Evolutionary conservation across 371 early-diverging fungal species (phyloP), one percentile per base, ranked within the genome.

Genomic region (Lichtheimia ramosa): DNA sequence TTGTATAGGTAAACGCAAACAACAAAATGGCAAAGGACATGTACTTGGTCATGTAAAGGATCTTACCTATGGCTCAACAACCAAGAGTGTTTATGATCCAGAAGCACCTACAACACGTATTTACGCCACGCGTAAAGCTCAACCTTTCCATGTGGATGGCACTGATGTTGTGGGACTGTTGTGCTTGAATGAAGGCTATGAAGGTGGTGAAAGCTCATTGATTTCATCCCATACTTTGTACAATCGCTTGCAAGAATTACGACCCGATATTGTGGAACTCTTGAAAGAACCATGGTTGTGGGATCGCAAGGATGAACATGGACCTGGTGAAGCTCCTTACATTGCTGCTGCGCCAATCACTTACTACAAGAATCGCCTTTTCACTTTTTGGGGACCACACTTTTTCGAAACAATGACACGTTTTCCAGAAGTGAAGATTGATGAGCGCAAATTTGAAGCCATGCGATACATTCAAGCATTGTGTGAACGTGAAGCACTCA

Each of bases 131-230:
- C 71, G 75, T 40, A 75, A 70, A 53, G 79, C 79, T 1, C 75
- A 75, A 28, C 79, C 79, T 20, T 79, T 79, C 60, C 79, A 79
- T 27, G 73, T 73, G 3, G 79, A 78, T 50, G 79, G 75, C 27
- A 69, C 79, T 5, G 79, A 79, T 41, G 54, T 75, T 13, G 79
- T 79, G 23, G 72, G 54, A 2, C 55, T 79, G 0, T 58, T 79
- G 10, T 75, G 75, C 56, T 58, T 79, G 23, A 51, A 63, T 3
- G 67, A 69, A 46, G 75, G 74, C 15, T 40, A 58, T 20, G 70
- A 75, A 21, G 75, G 75, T 10, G 79, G 79, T 21, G 46, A 70
- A 18, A 73, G 71, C 15, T 71, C 75, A 0, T 42, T 79, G 3
- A 71, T 79, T 15, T 79, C 75, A 2, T 79, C 75, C 0, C 79